Evolutionary conservation across 208 protist species (phyloP), one percentile per base, ranked within the genome.

Genomic region (Trypanosoma theileri): DNA sequence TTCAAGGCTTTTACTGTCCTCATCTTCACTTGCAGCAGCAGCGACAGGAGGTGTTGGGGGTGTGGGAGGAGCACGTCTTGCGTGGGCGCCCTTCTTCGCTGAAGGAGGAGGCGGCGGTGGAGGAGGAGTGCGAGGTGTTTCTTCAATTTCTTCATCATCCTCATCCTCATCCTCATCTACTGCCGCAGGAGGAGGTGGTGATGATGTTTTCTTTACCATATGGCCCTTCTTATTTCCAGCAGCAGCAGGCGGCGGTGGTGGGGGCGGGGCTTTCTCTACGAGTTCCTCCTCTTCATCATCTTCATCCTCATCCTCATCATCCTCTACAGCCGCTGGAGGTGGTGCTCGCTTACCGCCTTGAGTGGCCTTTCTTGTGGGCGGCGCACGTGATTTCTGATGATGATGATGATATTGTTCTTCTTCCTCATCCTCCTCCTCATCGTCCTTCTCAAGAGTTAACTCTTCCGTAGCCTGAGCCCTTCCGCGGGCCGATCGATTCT

Each of bases 171-270:
- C 62, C 44, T 59, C 51, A 51, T 45, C 26, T 13, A 35, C 51
- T 59, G 48, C 21, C 17, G 59, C 17, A 53, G 59, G 21, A 12
- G 46, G 60, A 6, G 61, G 51, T 28, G 61, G 46, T 19, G 46
- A 50, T 14, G 59, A 41, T 60, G 50, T 48, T 53, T 28, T 74
- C 62, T 53, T 64, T 35, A 11, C 19, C 12, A 45, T 42, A 28
- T 55, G 74, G 56, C 41, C 67, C 53, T 46, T 72, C 66, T 46
- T 72, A 58, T 46, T 64, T 72, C 48, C 55, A 56, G 57, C 65
- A 48, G 40, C 71, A 48, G 48, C 16, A 40, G 31, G 21, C 57
- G 59, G 59, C 2, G 51, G n/a, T 35, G 12, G 53, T 62, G 13
- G 21, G 28, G 41, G 42, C 21, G 13, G 45, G 6, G 8, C 56